Conservation (phyloP, 2,329 filamentous ascomycete species). For the Cryphonectria carpinicola region DNA sequence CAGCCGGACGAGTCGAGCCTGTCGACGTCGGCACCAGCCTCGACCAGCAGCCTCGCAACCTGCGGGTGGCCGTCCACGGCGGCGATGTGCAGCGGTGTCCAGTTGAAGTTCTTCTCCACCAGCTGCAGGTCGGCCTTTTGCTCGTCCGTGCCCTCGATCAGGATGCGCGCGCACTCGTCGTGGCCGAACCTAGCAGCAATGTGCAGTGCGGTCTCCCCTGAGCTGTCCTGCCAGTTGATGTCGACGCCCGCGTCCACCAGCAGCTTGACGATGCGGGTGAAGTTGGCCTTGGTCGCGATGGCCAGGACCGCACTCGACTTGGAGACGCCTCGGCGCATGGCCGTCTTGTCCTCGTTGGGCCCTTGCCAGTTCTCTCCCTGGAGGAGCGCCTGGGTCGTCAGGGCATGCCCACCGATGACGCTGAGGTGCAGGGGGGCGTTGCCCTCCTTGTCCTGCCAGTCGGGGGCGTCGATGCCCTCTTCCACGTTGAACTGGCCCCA, state of each 20-base stretch:
- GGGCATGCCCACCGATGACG: constrained; percentile 86
- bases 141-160: constrained; percentile 70
- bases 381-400: constrained; percentile 81
- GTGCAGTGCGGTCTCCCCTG: constrained; percentile 89
- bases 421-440: constrained; percentile 89
- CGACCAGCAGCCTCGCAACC: constrained; percentile 76
- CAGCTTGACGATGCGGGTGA: constrained; percentile 80
- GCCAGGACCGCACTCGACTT: constrained; percentile 88
- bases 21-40: constrained; percentile 76
- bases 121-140: constrained; percentile 80
- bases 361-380: constrained; percentile 79
- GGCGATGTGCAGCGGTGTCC: constrained; percentile 94
- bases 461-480: constrained; percentile 81
- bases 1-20: constrained; percentile 85
- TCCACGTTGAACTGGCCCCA: constrained; percentile 87
- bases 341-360: constrained; percentile 62
- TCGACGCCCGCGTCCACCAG: constrained; percentile 89
- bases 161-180: constrained; percentile 74
- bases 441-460: constrained; percentile 93
- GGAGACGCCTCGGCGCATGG: constrained; percentile 70
- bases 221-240: constrained; percentile 89
- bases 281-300: constrained; percentile 87
- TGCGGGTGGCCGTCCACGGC: constrained; percentile 83
- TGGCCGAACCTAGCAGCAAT: constrained; percentile 89
- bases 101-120: constrained; percentile 81